phyloP scores from a whole-genome alignment of 139 green algal genomes.

The Chlamydomonas applanata region DNA sequence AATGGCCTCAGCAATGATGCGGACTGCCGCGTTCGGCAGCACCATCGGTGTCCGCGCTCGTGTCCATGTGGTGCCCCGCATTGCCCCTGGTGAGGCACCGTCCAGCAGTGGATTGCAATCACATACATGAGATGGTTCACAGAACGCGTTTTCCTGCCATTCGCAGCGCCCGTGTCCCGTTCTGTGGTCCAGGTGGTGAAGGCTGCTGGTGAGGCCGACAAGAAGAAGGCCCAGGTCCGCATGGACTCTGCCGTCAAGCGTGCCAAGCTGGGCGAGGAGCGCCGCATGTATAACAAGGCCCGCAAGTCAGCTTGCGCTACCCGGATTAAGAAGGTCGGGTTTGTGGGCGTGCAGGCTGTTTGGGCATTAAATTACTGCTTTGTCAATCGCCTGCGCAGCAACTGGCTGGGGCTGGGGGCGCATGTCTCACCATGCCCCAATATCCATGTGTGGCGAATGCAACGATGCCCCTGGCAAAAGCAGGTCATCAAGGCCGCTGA shows the following conservation, averaged over 20 bases:
- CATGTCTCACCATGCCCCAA: neutral
- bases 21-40: neutral
- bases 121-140: neutral
- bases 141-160: neutral
- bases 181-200: neutral
- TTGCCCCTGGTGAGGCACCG: neutral
- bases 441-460: neutral
- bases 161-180: neutral
- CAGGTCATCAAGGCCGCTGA: slow-evolving; percentile 63
- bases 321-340: slow-evolving; percentile 81
- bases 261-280: slow-evolving; percentile 54
- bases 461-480: neutral
- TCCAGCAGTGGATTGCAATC: neutral
- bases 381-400: no score
- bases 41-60: neutral
- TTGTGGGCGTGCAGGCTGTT: neutral
- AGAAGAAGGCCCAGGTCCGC: slow-evolving; percentile 28
- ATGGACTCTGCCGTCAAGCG: slow-evolving; percentile 45
- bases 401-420: no score
- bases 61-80: neutral
- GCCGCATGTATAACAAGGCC: slow-evolving; percentile 75
- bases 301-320: slow-evolving; percentile 80
- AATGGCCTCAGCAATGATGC: no score
- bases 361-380: no score
- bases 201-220: slow-evolving; percentile 4